Evolutionary conservation across 2,329 filamentous ascomycete species (phyloP), one percentile per base, ranked within the genome.

Genomic region (Geosmithia flava): DNA sequence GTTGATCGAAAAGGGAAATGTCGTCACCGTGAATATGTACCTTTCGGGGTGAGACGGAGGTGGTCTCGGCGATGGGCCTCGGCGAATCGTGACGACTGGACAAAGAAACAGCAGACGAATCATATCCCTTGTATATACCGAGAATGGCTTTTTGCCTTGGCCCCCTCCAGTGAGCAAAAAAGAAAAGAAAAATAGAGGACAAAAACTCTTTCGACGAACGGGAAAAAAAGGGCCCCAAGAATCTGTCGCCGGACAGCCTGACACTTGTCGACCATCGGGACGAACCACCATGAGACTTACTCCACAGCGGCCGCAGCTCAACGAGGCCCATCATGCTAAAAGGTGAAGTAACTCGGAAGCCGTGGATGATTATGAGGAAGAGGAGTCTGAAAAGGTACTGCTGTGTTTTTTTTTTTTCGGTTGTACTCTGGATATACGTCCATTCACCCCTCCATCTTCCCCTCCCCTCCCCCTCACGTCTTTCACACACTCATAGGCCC

Each of bases 281-380:
- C 60, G 61, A 66, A 65, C 60, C 57, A 66, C 58, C 52, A 58
- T 7, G 10, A 16, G 15, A 16, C 15, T 37, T 47, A 62, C 57
- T 62, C 66, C 63, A 66, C 65, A 60, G 51, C 56, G 65, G 63
- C 63, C 64, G 66, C 65, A 65, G 58, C 33, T 13, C 33, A 62
- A 62, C 60, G 56, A 61, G 60, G 53, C 60, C 57, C 62, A 60
- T 20, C 48, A 33, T 23, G 19, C 42, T 19, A 20, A 23, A 19
- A 3, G 40, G n/a, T 16, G 40, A 20, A 10, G 15, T 16, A 13
- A 11, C 10, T 16, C 10, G 33, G 15, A 37, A 37, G 23, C 8
- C 23, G 23, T 27, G 23, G 23, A 4, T 27, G 23, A 27, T 4
- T 27, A 27, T 4, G 33, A 37, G 33, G 15, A 37, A 13, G 11